These are phyloP conservation scores for Rutstroemia sp. DNA, from an alignment of 2,329 filamentous ascomycete species.

Conservation along the genomic window DNA sequence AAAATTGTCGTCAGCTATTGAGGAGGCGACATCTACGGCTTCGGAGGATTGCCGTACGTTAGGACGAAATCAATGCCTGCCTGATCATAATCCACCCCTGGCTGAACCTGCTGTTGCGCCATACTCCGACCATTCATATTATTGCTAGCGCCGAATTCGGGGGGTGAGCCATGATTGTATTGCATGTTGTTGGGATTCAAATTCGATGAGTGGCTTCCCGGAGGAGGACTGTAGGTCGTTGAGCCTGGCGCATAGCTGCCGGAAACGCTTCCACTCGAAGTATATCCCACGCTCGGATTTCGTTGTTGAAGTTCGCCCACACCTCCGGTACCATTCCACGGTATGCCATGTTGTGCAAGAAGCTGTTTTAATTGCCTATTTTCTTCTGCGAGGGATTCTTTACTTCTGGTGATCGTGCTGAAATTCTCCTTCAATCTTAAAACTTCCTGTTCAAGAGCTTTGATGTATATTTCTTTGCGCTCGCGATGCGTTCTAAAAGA, in stretches of 20 bases:
- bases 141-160: not conserved
- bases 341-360: constrained; percentile 46
- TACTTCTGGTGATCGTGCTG: constrained; percentile 65
- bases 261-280: constrained; percentile 50
- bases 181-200: constrained; percentile 9
- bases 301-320: constrained; percentile 28
- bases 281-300: constrained; percentile 41
- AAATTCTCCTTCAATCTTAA: constrained; percentile 82
- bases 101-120: constrained; percentile 24
- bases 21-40: constrained; percentile 59
- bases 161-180: not conserved
- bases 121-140: constrained; percentile 17
- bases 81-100: constrained; percentile 65
- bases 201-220: constrained; percentile 15
- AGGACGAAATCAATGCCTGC: constrained; percentile 85
- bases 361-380: constrained; percentile 64
- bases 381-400: constrained; percentile 68
- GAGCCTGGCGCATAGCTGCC: constrained; percentile 51
- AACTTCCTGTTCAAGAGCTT: constrained; percentile 85
- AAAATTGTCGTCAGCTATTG: constrained; percentile 40
- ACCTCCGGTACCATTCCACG: constrained; percentile 27
- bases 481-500: constrained; percentile 79
- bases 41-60: constrained; percentile 64
- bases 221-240: constrained; percentile 25
- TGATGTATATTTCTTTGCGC: constrained; percentile 93